Evolutionary conservation across 257 asterid species (phyloP).

Genomic region (Solanum appendiculatum): DNA sequence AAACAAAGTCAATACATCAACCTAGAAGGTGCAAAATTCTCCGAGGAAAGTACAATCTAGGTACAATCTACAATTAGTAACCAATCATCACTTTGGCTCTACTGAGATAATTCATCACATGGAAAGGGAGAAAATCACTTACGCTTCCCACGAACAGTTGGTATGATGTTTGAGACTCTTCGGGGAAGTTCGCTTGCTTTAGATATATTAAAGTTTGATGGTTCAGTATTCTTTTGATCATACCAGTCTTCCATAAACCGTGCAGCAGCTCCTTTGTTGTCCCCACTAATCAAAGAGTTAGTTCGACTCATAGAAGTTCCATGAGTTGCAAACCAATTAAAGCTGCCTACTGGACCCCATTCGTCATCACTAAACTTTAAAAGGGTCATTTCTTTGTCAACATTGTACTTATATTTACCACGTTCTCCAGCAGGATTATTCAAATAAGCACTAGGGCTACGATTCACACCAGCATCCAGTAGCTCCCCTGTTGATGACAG

Average conservation of each 20-base stretch:
- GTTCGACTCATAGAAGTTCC: constrained; percentile 99
- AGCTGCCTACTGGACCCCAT: constrained; percentile 99
- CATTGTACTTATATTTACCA: constrained; percentile 69
- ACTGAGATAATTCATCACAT: not conserved
- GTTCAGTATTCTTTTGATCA: constrained; percentile 36
- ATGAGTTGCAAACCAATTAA: constrained; percentile 98
- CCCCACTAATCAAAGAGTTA: constrained; percentile 91
- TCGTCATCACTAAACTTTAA: constrained; percentile 81
- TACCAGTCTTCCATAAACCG: constrained; percentile 99
- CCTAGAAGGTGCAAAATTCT: not conserved
- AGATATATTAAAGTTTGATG: constrained; percentile 10
- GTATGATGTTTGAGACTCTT: constrained; percentile 81
- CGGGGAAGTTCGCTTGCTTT: constrained; percentile 31
- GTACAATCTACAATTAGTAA: not conserved
- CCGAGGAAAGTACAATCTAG: not conserved
- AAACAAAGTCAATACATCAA: not conserved
- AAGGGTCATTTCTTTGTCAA: constrained; percentile 91
- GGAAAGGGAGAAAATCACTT: constrained; percentile 25
- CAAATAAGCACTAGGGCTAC: constrained; percentile 97
- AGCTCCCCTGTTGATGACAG: constrained; percentile 65
- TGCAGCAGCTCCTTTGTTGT: constrained; percentile 99
- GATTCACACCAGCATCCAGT: constrained; percentile 82
- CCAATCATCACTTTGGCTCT: not conserved
- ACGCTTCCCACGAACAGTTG: constrained; percentile 47
- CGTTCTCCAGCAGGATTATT: constrained; percentile 89